phyloP scores from a whole-genome alignment of 805 yeast species.

The Wickerhamiella spandovensis region DNA sequence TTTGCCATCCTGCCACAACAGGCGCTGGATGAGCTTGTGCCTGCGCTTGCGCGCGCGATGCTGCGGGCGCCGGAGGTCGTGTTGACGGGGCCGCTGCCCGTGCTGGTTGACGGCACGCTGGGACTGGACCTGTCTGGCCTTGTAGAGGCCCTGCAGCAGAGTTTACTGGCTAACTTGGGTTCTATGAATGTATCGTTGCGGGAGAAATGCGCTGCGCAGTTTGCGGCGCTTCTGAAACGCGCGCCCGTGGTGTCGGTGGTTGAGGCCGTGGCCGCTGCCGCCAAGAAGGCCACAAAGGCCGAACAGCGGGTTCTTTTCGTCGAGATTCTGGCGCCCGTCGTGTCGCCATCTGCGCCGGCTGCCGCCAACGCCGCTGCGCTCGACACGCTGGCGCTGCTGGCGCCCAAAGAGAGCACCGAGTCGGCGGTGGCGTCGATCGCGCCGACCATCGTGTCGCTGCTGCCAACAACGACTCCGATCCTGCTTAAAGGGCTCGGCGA shows the following conservation, averaged over 20 bases:
- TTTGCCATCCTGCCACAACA: constrained; percentile 28
- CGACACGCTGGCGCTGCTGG: constrained; percentile 34
- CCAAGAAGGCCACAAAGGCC: constrained; percentile 46
- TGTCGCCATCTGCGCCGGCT: constrained; percentile 20
- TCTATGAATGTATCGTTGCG: constrained; percentile 61
- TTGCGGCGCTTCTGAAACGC: constrained; percentile 20
- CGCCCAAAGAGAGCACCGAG: constrained; percentile 69
- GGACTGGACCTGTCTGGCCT: constrained; percentile 31
- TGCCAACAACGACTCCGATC: constrained; percentile 12
- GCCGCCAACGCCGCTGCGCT: constrained; percentile 24
- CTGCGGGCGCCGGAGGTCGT: constrained; percentile 68
- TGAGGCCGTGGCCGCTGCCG: constrained; percentile 35
- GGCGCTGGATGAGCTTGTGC: constrained; percentile 33
- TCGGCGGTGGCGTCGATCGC: constrained; percentile 37
- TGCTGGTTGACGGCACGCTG: constrained; percentile 30
- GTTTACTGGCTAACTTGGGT: constrained; percentile 43
- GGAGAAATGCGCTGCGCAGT: constrained; percentile 30
- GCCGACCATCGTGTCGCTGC: constrained; percentile 29
- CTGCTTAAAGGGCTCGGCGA: constrained; percentile 52
- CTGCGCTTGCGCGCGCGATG: constrained; percentile 58
- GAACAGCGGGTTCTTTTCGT: constrained; percentile 53
- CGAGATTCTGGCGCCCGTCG: constrained; percentile 29
- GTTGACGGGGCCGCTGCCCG: constrained; percentile 40
- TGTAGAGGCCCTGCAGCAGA: constrained; percentile 35
- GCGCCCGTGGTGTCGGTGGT: constrained; percentile 13